Conservation (phyloP, 75 land plant species). For the Chamaecyparis obtusa region DNA sequence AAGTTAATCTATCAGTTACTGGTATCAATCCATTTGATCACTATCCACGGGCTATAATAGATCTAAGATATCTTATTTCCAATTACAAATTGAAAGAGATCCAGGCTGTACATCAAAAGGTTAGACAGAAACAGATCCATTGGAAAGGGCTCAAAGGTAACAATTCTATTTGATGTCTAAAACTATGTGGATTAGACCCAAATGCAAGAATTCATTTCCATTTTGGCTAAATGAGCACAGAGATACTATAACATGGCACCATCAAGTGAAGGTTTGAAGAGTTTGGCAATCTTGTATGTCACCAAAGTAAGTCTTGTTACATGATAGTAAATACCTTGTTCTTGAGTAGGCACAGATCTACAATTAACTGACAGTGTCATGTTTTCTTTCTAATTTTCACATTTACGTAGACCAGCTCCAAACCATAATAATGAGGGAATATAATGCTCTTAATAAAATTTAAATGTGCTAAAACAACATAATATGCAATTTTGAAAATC, state of each 20-base stretch:
- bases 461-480: background rate
- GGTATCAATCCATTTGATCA: background rate
- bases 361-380: background rate
- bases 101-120: background rate
- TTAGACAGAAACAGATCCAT: background rate
- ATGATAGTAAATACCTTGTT: background rate
- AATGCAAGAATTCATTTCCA: background rate
- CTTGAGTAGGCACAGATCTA: background rate
- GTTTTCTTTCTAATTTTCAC: background rate
- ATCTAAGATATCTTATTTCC: background rate
- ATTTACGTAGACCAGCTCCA: background rate
- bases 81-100: background rate
- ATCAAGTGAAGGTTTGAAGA: background rate
- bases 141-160: background rate
- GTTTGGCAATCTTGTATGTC: background rate
- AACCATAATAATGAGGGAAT: background rate
- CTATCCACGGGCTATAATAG: background rate
- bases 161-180: background rate
- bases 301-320: background rate
- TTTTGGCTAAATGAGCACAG: background rate
- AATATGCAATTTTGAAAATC: background rate
- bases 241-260: background rate
- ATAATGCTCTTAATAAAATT: background rate
- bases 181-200: background rate
- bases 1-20: background rate